phyloP scores from a whole-genome alignment of 164 flowering plant genomes.

The Amborella trichopoda region DNA sequence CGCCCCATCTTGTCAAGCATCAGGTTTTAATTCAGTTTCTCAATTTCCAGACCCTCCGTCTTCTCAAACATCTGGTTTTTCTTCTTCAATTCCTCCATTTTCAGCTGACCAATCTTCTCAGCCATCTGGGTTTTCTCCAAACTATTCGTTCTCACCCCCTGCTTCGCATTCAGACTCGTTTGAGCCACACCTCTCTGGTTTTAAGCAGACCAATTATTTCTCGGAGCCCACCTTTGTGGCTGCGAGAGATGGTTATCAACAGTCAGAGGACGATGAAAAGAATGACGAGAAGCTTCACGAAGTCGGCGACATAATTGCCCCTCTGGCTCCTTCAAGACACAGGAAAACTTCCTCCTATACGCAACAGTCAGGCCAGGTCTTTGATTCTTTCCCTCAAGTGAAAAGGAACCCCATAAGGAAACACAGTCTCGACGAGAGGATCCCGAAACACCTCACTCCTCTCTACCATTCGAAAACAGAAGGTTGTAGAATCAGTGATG shows the following conservation, averaged over 20 bases:
- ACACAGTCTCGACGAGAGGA: conserved; percentile 68
- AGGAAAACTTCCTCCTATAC: conserved; percentile 41
- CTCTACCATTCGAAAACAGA: conserved; percentile 28
- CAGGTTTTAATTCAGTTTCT: too few species aligned
- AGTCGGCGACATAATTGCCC: conserved; percentile 18
- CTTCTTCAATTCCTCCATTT: too few species aligned
- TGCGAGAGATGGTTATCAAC: background rate
- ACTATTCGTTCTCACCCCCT: background rate
- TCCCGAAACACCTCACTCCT: conserved; percentile 13
- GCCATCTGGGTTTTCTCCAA: too few species aligned
- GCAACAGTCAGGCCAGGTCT: conserved; percentile 37
- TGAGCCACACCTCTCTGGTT: too few species aligned
- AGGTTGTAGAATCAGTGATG: conserved; percentile 18
- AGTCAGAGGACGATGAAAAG: background rate
- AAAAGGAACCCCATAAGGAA: conserved; percentile 32
- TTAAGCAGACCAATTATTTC: too few species aligned
- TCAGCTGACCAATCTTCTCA: too few species aligned
- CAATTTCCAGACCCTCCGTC: too few species aligned
- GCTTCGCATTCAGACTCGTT: background rate
- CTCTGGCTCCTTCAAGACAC: conserved; percentile 9
- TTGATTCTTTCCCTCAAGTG: conserved; percentile 7
- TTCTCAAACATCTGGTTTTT: too few species aligned
- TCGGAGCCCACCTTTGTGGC: background rate
- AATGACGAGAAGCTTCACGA: conserved; percentile 11
- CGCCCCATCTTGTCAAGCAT: too few species aligned